Percentiles rank a stretch among this genome's conserved stretches.
Conservation (phyloP, 805 yeast genomes). For the Limtongia smithiae region DNA sequence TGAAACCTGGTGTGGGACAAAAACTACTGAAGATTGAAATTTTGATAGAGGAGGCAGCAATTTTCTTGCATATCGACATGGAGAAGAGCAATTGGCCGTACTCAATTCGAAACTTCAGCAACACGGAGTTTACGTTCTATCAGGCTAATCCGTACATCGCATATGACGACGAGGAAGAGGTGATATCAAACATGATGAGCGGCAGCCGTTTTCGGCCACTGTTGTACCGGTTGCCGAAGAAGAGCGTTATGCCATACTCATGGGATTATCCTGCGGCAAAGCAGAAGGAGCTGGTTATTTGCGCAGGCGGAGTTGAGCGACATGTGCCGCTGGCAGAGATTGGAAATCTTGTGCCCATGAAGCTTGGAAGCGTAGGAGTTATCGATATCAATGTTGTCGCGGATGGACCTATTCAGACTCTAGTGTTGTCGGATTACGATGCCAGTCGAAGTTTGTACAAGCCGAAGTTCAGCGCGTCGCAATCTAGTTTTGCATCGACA, state of each 20-base stretch:
- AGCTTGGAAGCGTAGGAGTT: conserved; percentile 46
- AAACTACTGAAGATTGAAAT: conserved; percentile 68
- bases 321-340: conserved; percentile 85
- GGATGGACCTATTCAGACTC: conserved; percentile 90
- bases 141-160: conserved; percentile 48
- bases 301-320: conserved; percentile 70
- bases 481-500: conserved; percentile 16
- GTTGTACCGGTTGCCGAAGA: conserved; percentile 76
- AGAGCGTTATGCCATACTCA: conserved; percentile 95
- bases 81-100: conserved; percentile 87
- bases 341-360: conserved; percentile 85
- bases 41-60: conserved; percentile 72
- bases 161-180: conserved; percentile 58
- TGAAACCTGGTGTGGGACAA: conserved; percentile 57
- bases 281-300: conserved; percentile 71
- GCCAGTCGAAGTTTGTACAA: conserved; percentile 74
- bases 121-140: conserved; percentile 77
- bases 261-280: conserved; percentile 96
- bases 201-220: conserved; percentile 59
- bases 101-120: conserved; percentile 85
- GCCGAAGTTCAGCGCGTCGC: conserved; percentile 35
- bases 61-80: conserved; percentile 69
- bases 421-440: conserved; percentile 79
- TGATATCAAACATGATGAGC: conserved; percentile 35
- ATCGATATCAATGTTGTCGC: conserved; percentile 89